Base-by-base conservation (phyloP, 1,284 basidiomycete genomes). In the Trichosporon ovoides region DNA sequence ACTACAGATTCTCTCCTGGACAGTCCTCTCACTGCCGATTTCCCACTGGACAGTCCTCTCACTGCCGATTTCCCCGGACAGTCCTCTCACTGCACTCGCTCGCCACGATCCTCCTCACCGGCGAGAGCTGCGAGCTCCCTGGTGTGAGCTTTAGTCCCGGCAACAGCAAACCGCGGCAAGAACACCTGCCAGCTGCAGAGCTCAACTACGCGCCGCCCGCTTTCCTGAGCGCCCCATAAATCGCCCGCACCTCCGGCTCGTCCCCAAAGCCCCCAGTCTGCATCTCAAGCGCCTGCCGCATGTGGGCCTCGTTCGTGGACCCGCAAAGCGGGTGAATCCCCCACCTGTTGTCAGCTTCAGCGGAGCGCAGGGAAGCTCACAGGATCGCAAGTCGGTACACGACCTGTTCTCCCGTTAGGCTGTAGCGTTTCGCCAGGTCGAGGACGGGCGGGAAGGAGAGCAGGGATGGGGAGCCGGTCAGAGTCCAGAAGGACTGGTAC, bases 401-500 rank as follows among this genome's bases (percentile, higher is more conserved):
- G 0, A 81, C 80, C 68, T 89, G 87, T 46, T 84, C 82, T 3
- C 83, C 79, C 0, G 87, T 87, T 51, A 84, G 80, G 1, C 75
- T 72, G 33, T 81, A 75, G 31, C 73, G 75, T 14, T 77, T 60
- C 0, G 85, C 82, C 16, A 89, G 74, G 3, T 73, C 60, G 0
- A 3, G 11, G 3, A 87, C 67, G 1, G 78, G 70, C 0, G 82
- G 80, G 66, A 84, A 80, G 1, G 73, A 59, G 3, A 89, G 77
- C 9, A 90, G 78, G 2, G 71, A 78, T 2, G 87, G 86, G 1
- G 87, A 88, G 11, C 88, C 88, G 0, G 87, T 84, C 18, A 91
- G 77, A 18, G 89, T 91, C 89, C 89, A 91, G 75, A 91, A 91
- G 11, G 87, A 88, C 87, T 89, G 87, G 66, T 90, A 90, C 69